Evolutionary conservation across 2,329 filamentous ascomycete species (phyloP).

Genomic region (Fusarium sacchari): DNA sequence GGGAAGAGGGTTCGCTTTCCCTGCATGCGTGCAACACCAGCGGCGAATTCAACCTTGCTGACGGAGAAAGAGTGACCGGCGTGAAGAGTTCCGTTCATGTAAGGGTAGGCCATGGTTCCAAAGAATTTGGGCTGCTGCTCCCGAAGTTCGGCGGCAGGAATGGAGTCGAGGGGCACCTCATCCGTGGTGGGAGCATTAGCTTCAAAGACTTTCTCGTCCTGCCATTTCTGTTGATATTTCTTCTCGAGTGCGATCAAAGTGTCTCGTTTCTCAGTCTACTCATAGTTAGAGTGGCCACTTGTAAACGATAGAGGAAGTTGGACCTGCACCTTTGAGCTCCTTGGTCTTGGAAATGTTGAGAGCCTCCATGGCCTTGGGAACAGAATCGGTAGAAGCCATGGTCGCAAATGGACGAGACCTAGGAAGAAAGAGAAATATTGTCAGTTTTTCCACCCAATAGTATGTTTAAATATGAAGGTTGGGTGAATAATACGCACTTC

Average conservation of each 20-base stretch:
- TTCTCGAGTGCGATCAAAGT: slow-evolving; percentile 85
- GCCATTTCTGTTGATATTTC: slow-evolving; percentile 82
- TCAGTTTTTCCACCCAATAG: slow-evolving; percentile 2
- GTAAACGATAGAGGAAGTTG: background rate
- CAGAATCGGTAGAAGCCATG: slow-evolving; percentile 56
- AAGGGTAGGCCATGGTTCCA: slow-evolving; percentile 66
- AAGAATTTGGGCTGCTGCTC: slow-evolving; percentile 91
- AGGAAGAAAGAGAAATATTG: background rate
- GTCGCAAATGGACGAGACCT: slow-evolving; percentile 45
- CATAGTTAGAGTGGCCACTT: slow-evolving; percentile 26
- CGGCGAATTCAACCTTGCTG: slow-evolving; percentile 91
- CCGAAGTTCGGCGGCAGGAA: slow-evolving; percentile 78
- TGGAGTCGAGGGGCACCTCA: slow-evolving; percentile 80
- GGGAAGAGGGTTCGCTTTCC: slow-evolving; percentile 90
- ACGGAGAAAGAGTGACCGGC: slow-evolving; percentile 93
- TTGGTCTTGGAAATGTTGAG: slow-evolving; percentile 67
- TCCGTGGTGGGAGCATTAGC: slow-evolving; percentile 81
- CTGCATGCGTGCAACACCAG: slow-evolving; percentile 88
- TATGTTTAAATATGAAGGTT: background rate
- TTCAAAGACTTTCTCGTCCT: slow-evolving; percentile 74
- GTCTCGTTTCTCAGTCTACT: slow-evolving; percentile 86
- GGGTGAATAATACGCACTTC: slow-evolving; percentile 28
- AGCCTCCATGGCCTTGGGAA: slow-evolving; percentile 61
- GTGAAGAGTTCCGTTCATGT: slow-evolving; percentile 90
- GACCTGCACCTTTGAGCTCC: slow-evolving; percentile 66